Evolutionary conservation across 805 yeast genomes (phyloP).

Genomic region (Tetrapisispora pingtungensis): DNA sequence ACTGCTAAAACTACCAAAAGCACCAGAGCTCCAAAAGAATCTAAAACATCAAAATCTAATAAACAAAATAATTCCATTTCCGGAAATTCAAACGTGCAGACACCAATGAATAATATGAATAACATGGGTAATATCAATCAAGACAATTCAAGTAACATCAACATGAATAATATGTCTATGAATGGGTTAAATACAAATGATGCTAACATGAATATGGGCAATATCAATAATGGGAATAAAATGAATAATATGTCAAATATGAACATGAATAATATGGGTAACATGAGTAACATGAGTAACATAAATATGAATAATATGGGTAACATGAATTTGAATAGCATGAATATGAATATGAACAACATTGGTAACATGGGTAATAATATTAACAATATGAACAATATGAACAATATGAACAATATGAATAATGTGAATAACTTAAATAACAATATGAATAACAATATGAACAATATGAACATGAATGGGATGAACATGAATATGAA

Average conservation of each 20-base stretch:
- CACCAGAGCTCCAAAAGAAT: background rate
- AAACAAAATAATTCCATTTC: background rate
- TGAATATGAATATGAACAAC: background rate
- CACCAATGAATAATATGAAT: background rate
- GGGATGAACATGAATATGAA: conserved; percentile 9
- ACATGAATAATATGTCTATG: background rate
- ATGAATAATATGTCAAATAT: background rate
- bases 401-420: conserved; percentile 1
- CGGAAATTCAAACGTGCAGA: background rate
- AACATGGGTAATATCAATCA: background rate
- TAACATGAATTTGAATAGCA: background rate
- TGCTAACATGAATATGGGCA: background rate
- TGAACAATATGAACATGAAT: conserved; percentile 1
- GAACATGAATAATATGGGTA: background rate
- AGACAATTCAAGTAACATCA: no score
- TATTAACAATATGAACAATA: background rate
- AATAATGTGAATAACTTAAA: background rate
- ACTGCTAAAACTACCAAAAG: background rate
- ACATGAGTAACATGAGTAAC: background rate
- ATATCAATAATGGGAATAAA: background rate
- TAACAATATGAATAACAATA: background rate
- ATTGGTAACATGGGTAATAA: background rate
- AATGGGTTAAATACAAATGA: no score
- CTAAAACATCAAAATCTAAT: background rate
- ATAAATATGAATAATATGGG: background rate